A percentile compares a stretch with the other conserved stretches of the same genome.
Evolutionary conservation across 768 basidiomycete species (phyloP).

Genomic region (Tylopilus sp.): DNA sequence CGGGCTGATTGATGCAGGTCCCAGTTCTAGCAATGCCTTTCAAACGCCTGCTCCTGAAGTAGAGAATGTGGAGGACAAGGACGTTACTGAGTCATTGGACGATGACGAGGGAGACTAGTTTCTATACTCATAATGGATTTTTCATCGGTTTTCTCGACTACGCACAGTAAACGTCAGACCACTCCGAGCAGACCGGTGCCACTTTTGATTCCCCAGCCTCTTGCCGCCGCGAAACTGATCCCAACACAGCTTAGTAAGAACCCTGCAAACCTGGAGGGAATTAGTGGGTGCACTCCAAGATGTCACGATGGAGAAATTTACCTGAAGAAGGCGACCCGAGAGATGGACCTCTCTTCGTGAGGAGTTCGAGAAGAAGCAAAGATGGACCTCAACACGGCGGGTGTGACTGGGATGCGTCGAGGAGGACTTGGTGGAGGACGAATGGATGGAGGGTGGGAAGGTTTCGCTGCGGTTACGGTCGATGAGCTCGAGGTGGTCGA

Average conservation of each 20-base stretch:
- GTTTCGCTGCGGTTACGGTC: slow-evolving; percentile 41
- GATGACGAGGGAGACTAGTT: slow-evolving; percentile 17
- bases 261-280: slow-evolving; percentile 61
- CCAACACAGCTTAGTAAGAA: slow-evolving; percentile 79
- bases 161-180: slow-evolving; percentile 32
- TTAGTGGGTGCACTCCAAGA: neutral
- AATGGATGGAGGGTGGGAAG: slow-evolving; percentile 25
- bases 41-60: slow-evolving; percentile 22
- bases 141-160: neutral
- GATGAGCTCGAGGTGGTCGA: slow-evolving; percentile 51
- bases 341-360: slow-evolving; percentile 79
- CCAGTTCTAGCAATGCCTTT: slow-evolving; percentile 19
- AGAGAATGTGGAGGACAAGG: slow-evolving; percentile 17
- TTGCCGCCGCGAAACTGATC: slow-evolving; percentile 72
- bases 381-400: slow-evolving; percentile 76
- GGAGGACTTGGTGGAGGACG: slow-evolving; percentile 44
- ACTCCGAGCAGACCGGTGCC: slow-evolving; percentile 69
- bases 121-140: slow-evolving; percentile 1
- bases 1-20: slow-evolving; percentile 21
- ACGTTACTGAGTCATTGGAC: slow-evolving; percentile 15
- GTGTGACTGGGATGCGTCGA: slow-evolving; percentile 78
- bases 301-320: slow-evolving; percentile 25
- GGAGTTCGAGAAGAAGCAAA: slow-evolving; percentile 83
- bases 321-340: slow-evolving; percentile 86
- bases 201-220: slow-evolving; percentile 64